These are phyloP conservation scores for Microsporum ferrugineum DNA, from an alignment of 2,329 filamentous ascomycete species.

Conservation along the genomic window DNA sequence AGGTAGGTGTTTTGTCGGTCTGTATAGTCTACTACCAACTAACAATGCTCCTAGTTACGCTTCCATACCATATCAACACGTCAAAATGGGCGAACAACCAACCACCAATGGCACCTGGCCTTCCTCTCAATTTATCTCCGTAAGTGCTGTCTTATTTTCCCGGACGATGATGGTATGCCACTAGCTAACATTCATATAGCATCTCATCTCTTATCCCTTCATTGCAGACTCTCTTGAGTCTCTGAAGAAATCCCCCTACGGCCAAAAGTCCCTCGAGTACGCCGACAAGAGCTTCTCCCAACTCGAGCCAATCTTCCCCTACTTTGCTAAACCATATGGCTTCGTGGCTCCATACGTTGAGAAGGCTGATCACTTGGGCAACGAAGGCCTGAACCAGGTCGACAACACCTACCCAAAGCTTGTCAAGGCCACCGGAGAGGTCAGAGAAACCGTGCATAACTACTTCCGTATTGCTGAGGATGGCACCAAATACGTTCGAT, in stretches of 20 bases:
- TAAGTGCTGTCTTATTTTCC: constrained; percentile 15
- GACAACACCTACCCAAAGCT: constrained; percentile 61
- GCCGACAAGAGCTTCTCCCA: constrained; percentile 63
- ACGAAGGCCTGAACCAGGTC: constrained; percentile 57
- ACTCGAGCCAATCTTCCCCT: constrained; percentile 66
- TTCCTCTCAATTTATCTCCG: constrained; percentile 38
- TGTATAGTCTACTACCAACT: not conserved
- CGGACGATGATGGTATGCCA: not conserved
- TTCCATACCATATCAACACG: not conserved
- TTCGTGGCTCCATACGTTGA: constrained; percentile 76
- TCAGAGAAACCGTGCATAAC: constrained; percentile 53
- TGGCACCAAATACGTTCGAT: constrained; percentile 38
- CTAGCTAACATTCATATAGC: constrained; percentile 41
- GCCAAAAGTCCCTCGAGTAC: constrained; percentile 68
- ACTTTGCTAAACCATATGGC: constrained; percentile 65
- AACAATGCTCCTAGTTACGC: not conserved
- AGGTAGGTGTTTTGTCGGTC: not conserved
- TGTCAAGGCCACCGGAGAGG: constrained; percentile 62
- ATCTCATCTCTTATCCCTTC: constrained; percentile 73
- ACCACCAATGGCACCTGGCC: constrained; percentile 41
- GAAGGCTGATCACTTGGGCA: constrained; percentile 66
- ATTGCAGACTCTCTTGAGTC: constrained; percentile 65
- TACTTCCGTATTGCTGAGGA: constrained; percentile 51
- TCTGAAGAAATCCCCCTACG: constrained; percentile 72
- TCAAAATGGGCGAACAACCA: constrained; percentile 33